Conservation (phyloP, 805 yeast genomes). For the Cyberlindnera mrakii region DNA sequence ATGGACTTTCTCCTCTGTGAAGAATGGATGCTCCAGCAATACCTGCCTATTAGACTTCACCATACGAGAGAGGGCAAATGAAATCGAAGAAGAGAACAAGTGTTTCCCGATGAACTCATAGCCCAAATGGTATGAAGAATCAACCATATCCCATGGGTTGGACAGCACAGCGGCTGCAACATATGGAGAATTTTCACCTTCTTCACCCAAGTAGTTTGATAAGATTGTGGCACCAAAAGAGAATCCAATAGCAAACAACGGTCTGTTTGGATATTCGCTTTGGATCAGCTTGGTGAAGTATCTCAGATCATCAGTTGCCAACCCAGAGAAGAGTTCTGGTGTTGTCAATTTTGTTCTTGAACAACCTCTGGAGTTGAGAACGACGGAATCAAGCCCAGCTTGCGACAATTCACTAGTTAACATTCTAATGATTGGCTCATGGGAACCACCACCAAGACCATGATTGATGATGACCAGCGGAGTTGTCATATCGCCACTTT, state of each 20-base stretch:
- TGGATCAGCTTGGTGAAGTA: conserved; percentile 47
- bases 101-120: conserved; percentile 32
- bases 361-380: conserved; percentile 69
- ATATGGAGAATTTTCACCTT: conserved; percentile 44
- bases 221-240: conserved; percentile 68
- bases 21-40: conserved; percentile 26
- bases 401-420: conserved; percentile 38
- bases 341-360: conserved; percentile 68
- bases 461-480: conserved; percentile 62
- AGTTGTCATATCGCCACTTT: conserved; percentile 26
- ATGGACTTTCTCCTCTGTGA: conserved; percentile 31
- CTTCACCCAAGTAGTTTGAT: conserved; percentile 67
- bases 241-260: conserved; percentile 60
- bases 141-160: conserved; percentile 69
- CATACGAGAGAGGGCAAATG: conserved; percentile 35
- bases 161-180: conserved; percentile 56
- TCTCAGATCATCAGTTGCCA: conserved; percentile 65
- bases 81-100: conserved; percentile 36
- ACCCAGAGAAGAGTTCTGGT: conserved; percentile 60
- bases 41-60: conserved; percentile 38
- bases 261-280: conserved; percentile 51
- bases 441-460: conserved; percentile 78
- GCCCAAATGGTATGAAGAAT: conserved; percentile 41
- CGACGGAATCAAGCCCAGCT: conserved; percentile 50
- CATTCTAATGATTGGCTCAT: conserved; percentile 65